Base-by-base conservation (phyloP, 331 rosid genomes). In the Erythrophleum ivorense region DNA sequence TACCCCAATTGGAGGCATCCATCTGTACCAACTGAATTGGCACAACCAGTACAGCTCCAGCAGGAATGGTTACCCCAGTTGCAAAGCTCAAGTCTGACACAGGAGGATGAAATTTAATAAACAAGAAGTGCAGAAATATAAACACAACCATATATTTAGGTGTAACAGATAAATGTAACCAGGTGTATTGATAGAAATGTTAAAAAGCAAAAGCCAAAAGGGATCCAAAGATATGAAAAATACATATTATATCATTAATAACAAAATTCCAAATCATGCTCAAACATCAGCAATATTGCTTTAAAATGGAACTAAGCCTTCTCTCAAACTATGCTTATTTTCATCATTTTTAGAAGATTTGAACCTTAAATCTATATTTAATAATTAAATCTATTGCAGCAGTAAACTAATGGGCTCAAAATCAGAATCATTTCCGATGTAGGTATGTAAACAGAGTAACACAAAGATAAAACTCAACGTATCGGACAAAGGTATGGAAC, bases 21-120 rank as follows among this genome's bases (percentile, higher is more conserved):
- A 83, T 92, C 82, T 90, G 97, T 77, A 92, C 84, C 84, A 92
- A 83, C 78, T 89, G 90, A 46, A 90, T 78, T n/a, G 97, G 98
- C 57, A 86, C 93, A 84, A 91, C 95, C 63, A 92, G 66, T 57
- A 85, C 69, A 71, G 95, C 85, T 74, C 92, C 95, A 80, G 95
- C 91, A 53, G 95, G 98, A 62, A 94, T 79, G 67, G 88, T 92
- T 77, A 79, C 76, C 36, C 95, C 95, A 74, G 80, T 87, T 83
- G 89, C 62, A 62, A 94, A 87, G 76, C 64, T 80, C 80, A 92
- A 72, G 85, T 94, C 95, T 94, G 81, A 74, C 53, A 76, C 52
- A 29, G 76, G 53, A 16, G 69, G 54, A 75, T 64, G 48, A 80
- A 85, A 80, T 67, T 84, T 21, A 74, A 78, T 72, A 41, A 81